Percentiles rank a stretch among this genome's conserved stretches.
These are phyloP conservation scores for Camelina hispida DNA, from an alignment of 345 rosid species.

Conservation along the genomic window DNA sequence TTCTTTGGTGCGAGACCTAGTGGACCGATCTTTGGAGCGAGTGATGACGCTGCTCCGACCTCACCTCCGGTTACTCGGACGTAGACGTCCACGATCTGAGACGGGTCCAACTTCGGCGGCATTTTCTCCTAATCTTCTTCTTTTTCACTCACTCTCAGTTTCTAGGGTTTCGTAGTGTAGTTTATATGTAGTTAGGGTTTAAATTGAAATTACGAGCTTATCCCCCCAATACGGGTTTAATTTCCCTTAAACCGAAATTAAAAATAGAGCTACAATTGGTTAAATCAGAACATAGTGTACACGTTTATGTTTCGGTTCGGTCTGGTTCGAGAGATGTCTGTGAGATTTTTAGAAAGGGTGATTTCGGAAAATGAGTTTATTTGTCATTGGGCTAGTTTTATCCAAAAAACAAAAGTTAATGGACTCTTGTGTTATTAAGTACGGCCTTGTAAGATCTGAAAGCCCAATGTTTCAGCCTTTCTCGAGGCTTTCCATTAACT, in stretches of 20 bases:
- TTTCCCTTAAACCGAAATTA: not conserved
- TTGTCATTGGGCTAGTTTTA: not conserved
- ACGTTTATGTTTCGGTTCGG: slow-evolving; percentile 9
- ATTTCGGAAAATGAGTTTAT: not conserved
- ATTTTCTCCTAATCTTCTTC: slow-evolving; percentile 25
- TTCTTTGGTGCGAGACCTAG: slow-evolving; percentile 83
- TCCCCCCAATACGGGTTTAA: slow-evolving; percentile 10
- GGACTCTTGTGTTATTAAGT: not conserved
- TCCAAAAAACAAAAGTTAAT: not conserved
- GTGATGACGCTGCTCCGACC: slow-evolving; percentile 69
- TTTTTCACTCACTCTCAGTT: slow-evolving; percentile 15
- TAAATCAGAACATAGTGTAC: not conserved
- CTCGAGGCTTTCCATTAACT: too few species aligned
- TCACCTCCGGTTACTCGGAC: slow-evolving; percentile 77
- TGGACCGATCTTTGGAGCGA: slow-evolving; percentile 77
- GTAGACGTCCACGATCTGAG: slow-evolving; percentile 68
- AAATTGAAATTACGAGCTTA: not conserved
- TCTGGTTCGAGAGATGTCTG: not conserved
- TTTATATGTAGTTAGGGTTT: slow-evolving; percentile 2
- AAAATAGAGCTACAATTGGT: too few species aligned
- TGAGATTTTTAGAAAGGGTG: not conserved
- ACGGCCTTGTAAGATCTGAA: too few species aligned
- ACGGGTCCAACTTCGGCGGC: slow-evolving; percentile 78
- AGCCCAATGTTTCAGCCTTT: not conserved
- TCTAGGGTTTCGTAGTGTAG: slow-evolving; percentile 31